Conservation (phyloP, 2,329 filamentous ascomycete genomes). For the Colletotrichum camelliae region DNA sequence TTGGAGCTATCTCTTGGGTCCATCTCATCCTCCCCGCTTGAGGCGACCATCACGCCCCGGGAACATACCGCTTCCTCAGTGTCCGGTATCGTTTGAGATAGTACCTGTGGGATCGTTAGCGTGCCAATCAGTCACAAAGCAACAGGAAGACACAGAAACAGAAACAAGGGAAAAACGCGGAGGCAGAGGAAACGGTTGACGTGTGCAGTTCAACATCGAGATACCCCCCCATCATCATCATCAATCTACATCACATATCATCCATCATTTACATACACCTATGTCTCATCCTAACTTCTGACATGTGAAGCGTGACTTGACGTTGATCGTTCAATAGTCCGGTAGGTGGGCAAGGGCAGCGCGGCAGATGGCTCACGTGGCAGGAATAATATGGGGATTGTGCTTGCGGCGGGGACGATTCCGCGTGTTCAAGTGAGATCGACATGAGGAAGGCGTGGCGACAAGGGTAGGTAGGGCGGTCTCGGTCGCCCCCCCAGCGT, state of each 20-base stretch:
- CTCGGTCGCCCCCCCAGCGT: neutral
- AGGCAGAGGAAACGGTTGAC: neutral
- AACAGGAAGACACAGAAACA: neutral
- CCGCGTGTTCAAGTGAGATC: neutral
- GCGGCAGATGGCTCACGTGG: neutral
- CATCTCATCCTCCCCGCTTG: neutral
- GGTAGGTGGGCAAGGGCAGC: neutral
- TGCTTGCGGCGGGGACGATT: neutral
- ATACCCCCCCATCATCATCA: constrained; percentile 8
- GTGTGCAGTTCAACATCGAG: constrained; percentile 14
- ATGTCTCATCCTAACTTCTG: neutral
- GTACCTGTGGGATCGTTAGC: constrained; percentile 62
- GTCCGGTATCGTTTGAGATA: constrained; percentile 92
- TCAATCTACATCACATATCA: neutral
- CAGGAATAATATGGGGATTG: neutral
- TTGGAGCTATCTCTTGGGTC: neutral
- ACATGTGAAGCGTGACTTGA: neutral
- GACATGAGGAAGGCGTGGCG: neutral
- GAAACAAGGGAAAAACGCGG: neutral
- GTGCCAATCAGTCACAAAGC: neutral
- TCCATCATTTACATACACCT: neutral
- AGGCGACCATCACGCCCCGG: constrained; percentile 4
- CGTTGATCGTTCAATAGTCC: neutral
- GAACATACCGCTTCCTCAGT: constrained; percentile 77
- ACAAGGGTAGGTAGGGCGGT: neutral